Conservation (phyloP, 306 rosid genomes). For the Carpinus viminea region DNA sequence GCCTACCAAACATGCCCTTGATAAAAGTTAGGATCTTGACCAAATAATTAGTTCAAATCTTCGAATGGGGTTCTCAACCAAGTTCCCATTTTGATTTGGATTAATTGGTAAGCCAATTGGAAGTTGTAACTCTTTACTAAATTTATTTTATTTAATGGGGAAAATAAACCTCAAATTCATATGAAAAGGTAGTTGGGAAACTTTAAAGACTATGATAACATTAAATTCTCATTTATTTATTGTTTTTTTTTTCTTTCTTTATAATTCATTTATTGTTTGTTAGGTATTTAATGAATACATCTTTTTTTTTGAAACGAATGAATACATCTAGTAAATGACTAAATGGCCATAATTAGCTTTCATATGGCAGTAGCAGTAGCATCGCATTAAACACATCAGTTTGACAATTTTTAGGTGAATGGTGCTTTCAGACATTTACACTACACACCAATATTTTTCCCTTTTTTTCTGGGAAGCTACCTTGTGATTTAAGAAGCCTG, state of each 20-base stretch:
- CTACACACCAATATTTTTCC: slow-evolving; percentile 43
- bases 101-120: no score
- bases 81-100: no score
- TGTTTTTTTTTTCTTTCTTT: slow-evolving; percentile 23
- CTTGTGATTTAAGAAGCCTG: slow-evolving; percentile 29
- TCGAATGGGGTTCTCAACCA: no score
- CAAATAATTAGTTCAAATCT: no score
- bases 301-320: no score
- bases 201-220: slow-evolving; percentile 57
- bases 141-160: background rate
- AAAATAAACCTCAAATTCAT: slow-evolving; percentile 48
- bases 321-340: slow-evolving; percentile 62
- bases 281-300: slow-evolving; percentile 78
- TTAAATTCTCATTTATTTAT: slow-evolving; percentile 67
- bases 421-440: slow-evolving; percentile 83
- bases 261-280: slow-evolving; percentile 55
- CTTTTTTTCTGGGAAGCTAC: slow-evolving; percentile 25
- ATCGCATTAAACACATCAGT: slow-evolving; percentile 52
- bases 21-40: no score
- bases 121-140: background rate
- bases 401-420: slow-evolving; percentile 70
- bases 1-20: no score
- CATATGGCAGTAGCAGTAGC: slow-evolving; percentile 49
- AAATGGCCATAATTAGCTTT: slow-evolving; percentile 71
- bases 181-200: slow-evolving; percentile 63